phyloP scores from a whole-genome alignment of 2,329 filamentous ascomycete genomes.

The Diaporthe batatas region DNA sequence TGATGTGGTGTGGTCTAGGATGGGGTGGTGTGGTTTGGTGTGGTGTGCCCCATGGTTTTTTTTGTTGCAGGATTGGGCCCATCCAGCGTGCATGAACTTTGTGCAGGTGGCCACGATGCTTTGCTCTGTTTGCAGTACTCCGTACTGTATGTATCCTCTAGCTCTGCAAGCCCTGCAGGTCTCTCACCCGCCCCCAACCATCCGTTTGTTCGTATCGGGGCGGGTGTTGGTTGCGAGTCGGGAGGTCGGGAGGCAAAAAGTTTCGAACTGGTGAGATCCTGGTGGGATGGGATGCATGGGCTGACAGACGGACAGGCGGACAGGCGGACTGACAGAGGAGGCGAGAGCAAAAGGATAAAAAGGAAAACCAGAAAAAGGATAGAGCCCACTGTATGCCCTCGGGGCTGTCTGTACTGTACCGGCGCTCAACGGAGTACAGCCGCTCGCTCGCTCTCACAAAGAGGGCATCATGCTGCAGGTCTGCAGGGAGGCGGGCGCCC shows the following conservation, averaged over 20 bases:
- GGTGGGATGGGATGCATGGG: constrained; percentile 12
- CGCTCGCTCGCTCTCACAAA: constrained; percentile 1
- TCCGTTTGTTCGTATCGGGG: constrained; percentile 20
- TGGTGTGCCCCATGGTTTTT: constrained; percentile 6
- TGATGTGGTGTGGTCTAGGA: constrained; percentile 1
- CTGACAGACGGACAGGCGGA: constrained; percentile 17
- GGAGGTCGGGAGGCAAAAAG: constrained; percentile 15
- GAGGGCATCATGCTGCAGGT: constrained; percentile 7
- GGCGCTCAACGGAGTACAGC: not conserved
- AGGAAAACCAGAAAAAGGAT: not conserved
- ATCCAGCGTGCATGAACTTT: constrained; percentile 37
- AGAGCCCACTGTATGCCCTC: not conserved
- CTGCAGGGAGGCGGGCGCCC: constrained; percentile 23
- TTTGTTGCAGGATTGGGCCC: constrained; percentile 9
- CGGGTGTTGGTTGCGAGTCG: constrained; percentile 17
- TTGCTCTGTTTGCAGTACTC: not conserved
- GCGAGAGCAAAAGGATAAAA: not conserved
- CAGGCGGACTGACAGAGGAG: constrained; percentile 7
- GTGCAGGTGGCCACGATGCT: constrained; percentile 6
- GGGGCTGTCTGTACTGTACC: constrained; percentile 20
- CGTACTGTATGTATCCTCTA: not conserved
- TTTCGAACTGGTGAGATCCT: constrained; percentile 33
- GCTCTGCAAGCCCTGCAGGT: not conserved
- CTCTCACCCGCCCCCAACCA: constrained; percentile 4
- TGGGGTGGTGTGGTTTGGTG: constrained; percentile 27